These are phyloP conservation scores for Dactylellina parvicollis DNA, from an alignment of 2,329 filamentous ascomycete species.

Conservation along the genomic window DNA sequence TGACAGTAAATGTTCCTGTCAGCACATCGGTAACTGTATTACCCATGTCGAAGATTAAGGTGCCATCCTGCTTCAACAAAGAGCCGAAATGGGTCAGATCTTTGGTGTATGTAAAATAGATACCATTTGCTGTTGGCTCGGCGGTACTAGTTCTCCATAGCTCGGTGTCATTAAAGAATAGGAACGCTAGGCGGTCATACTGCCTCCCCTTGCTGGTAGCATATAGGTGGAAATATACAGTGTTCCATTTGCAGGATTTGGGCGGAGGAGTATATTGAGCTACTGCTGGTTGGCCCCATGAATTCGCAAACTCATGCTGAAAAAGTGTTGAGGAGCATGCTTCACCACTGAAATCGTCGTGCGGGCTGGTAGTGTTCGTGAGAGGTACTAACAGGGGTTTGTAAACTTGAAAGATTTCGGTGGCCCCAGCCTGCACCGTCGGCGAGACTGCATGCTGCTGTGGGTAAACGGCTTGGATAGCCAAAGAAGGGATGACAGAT, in stretches of 20 bases:
- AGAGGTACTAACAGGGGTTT: constrained; percentile 34
- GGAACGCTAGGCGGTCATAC: constrained; percentile 77
- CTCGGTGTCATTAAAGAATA: constrained; percentile 81
- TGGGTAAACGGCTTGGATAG: constrained; percentile 2
- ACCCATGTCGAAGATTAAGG: constrained; percentile 80
- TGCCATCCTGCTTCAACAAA: constrained; percentile 76
- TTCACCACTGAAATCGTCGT: constrained; percentile 47
- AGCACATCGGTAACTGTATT: constrained; percentile 77
- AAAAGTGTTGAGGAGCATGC: constrained; percentile 32
- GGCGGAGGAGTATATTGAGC: constrained; percentile 67
- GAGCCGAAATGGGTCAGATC: constrained; percentile 78
- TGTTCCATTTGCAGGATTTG: constrained; percentile 75
- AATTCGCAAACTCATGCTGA: constrained; percentile 22
- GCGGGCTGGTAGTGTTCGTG: constrained; percentile 14
- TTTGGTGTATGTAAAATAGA: constrained; percentile 72
- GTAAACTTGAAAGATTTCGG: constrained; percentile 47
- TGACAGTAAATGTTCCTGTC: constrained; percentile 78
- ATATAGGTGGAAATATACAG: constrained; percentile 79
- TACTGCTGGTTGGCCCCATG: constrained; percentile 27
- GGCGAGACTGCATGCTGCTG: constrained; percentile 34
- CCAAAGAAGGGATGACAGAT: constrained; percentile 16
- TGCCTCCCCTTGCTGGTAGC: constrained; percentile 76
- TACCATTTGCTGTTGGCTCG: constrained; percentile 76
- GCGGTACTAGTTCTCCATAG: constrained; percentile 86
- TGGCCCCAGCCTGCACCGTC: constrained; percentile 3